Evolutionary conservation across 2,329 filamentous ascomycete genomes (phyloP).

Genomic region (Neoarthrinium moseri): DNA sequence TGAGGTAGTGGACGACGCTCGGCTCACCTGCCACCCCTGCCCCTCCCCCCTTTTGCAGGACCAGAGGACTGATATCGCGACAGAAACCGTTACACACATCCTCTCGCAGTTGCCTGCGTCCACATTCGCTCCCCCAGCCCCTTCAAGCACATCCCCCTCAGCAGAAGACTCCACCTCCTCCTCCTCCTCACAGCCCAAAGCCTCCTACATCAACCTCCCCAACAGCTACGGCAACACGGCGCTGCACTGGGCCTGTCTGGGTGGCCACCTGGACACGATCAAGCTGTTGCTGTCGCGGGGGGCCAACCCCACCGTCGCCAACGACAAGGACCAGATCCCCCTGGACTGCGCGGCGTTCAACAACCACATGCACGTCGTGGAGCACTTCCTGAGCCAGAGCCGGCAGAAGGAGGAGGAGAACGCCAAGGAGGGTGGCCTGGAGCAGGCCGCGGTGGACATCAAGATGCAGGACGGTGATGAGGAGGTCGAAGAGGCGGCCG

Average conservation of each 20-base stretch:
- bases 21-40: no score
- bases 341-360: slow-evolving; percentile 72
- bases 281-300: slow-evolving; percentile 74
- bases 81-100: slow-evolving; percentile 45
- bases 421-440: slow-evolving; percentile 40
- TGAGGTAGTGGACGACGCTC: no score
- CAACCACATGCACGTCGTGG: slow-evolving; percentile 64
- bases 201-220: slow-evolving; percentile 59
- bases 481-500: slow-evolving; percentile 2
- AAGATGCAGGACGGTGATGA: slow-evolving; percentile 18
- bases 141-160: slow-evolving; percentile 14
- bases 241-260: slow-evolving; percentile 90
- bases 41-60: no score
- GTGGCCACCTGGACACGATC: slow-evolving; percentile 80
- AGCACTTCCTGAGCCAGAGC: slow-evolving; percentile 55
- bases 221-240: slow-evolving; percentile 89
- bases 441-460: slow-evolving; percentile 30
- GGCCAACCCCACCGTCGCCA: slow-evolving; percentile 75
- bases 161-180: slow-evolving; percentile 2
- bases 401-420: slow-evolving; percentile 48
- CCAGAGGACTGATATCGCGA: no score
- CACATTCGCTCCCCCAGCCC: slow-evolving; percentile 15
- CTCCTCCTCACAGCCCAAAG: slow-evolving; percentile 22
- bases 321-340: slow-evolving; percentile 80
- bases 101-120: slow-evolving; percentile 37